Evolutionary conservation across 768 basidiomycete genomes (phyloP).

Genomic region (Amyloporia xantha): DNA sequence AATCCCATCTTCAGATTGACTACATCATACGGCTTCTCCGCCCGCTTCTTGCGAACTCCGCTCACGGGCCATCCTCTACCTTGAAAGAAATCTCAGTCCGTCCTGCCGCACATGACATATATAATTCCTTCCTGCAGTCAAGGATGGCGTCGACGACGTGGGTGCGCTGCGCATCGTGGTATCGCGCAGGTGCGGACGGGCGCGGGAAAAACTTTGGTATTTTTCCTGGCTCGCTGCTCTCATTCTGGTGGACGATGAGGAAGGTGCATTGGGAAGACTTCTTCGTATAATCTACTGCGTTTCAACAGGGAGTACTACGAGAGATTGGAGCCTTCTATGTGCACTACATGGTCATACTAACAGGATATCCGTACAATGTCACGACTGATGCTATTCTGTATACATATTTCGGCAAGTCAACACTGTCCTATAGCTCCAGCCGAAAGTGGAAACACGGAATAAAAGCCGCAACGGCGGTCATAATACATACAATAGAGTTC

Average conservation of each 20-base stretch:
- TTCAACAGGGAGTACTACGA: too few species aligned
- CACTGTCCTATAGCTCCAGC: too few species aligned
- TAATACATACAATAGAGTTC: too few species aligned
- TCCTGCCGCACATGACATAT: slow-evolving; percentile 18
- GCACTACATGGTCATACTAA: too few species aligned
- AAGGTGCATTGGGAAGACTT: slow-evolving; percentile 9
- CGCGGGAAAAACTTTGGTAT: slow-evolving; percentile 11
- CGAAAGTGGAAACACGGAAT: too few species aligned
- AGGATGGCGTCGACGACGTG: background rate
- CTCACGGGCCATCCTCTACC: slow-evolving; percentile 18
- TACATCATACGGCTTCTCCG: slow-evolving; percentile 12
- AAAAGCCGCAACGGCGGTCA: too few species aligned
- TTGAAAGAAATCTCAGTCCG: slow-evolving; percentile 17
- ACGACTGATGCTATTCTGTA: too few species aligned
- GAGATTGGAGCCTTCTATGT: too few species aligned
- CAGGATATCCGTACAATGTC: too few species aligned
- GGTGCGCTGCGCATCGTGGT: slow-evolving; percentile 11
- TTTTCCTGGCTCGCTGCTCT: slow-evolving; percentile 7
- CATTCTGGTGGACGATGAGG: slow-evolving; percentile 10
- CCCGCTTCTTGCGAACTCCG: slow-evolving; percentile 6
- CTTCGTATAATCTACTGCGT: background rate
- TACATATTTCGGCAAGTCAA: too few species aligned
- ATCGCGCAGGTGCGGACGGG: slow-evolving; percentile 3
- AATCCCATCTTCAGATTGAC: slow-evolving; percentile 11
- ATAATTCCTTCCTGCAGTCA: slow-evolving; percentile 17